These are phyloP conservation scores for Cantharellus cinnabarinus DNA, from an alignment of 768 basidiomycete genomes.

Conservation along the genomic window DNA sequence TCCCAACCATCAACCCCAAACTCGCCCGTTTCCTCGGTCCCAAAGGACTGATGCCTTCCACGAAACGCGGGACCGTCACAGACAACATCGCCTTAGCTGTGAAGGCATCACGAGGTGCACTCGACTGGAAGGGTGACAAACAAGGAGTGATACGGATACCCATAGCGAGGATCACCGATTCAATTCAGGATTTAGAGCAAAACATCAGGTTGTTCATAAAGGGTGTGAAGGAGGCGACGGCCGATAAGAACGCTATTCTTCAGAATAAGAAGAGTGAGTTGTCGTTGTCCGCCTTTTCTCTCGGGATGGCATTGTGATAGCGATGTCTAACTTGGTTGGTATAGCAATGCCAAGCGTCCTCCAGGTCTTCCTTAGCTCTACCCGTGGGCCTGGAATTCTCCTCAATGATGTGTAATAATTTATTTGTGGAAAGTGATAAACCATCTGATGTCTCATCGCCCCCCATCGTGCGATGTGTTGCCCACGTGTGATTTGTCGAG, in stretches of 20 bases:
- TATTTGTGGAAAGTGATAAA: too few species aligned
- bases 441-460: too few species aligned
- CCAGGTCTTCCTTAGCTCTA: constrained; percentile 69
- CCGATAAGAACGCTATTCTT: constrained; percentile 26
- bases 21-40: constrained; percentile 68
- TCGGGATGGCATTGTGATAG: too few species aligned
- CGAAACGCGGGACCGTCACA: constrained; percentile 82
- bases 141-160: constrained; percentile 65
- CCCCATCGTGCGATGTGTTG: too few species aligned
- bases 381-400: constrained; percentile 75
- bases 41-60: constrained; percentile 87
- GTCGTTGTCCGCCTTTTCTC: not conserved
- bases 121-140: constrained; percentile 89
- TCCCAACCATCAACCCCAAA: constrained; percentile 56
- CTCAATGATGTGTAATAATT: constrained; percentile 35
- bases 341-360: constrained; percentile 47
- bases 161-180: constrained; percentile 60
- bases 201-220: constrained; percentile 62
- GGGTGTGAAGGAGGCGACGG: constrained; percentile 54
- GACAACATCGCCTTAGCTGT: constrained; percentile 75
- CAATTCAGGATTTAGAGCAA: constrained; percentile 50
- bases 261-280: constrained; percentile 28
- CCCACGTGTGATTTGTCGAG: too few species aligned
- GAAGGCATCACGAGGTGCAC: constrained; percentile 52
- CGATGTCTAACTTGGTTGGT: not conserved